phyloP scores from a whole-genome alignment of 2,329 filamentous ascomycete species.

The Penicillium italicum region DNA sequence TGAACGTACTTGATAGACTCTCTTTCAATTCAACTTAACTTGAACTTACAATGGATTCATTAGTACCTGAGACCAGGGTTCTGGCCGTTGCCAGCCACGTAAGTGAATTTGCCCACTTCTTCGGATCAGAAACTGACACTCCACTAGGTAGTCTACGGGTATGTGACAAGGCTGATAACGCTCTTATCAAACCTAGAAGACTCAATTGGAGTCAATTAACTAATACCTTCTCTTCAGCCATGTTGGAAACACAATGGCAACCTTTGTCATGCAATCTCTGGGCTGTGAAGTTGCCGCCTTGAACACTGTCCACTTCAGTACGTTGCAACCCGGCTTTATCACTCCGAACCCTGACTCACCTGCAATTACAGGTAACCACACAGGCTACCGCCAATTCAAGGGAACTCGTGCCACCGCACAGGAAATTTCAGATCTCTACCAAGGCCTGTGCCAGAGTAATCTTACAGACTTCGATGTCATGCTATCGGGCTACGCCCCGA shows the following conservation, averaged over 20 bases:
- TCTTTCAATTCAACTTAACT: conserved; percentile 4
- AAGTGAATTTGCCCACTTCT: conserved; percentile 41
- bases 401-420: conserved; percentile 76
- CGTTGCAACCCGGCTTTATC: conserved; percentile 32
- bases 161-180: conserved; percentile 15
- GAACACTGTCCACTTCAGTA: conserved; percentile 98
- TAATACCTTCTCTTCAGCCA: conserved; percentile 57
- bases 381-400: conserved; percentile 83
- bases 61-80: conserved; percentile 63
- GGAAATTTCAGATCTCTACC: conserved; percentile 80
- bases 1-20: background rate
- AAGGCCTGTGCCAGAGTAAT: conserved; percentile 76
- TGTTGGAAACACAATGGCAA: conserved; percentile 96
- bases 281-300: conserved; percentile 91
- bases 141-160: conserved; percentile 36
- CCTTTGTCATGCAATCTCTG: conserved; percentile 87
- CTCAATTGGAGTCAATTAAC: conserved; percentile 5
- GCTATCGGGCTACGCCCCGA: conserved; percentile 91
- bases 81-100: conserved; percentile 95
- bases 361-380: conserved; percentile 73
- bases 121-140: conserved; percentile 9
- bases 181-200: conserved; percentile 7
- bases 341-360: background rate
- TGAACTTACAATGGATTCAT: conserved; percentile 35
- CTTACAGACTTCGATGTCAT: conserved; percentile 91